These are phyloP conservation scores for Tetrahymena elliotti DNA, from an alignment of 73 alveolate species.

Conservation along the genomic window DNA sequence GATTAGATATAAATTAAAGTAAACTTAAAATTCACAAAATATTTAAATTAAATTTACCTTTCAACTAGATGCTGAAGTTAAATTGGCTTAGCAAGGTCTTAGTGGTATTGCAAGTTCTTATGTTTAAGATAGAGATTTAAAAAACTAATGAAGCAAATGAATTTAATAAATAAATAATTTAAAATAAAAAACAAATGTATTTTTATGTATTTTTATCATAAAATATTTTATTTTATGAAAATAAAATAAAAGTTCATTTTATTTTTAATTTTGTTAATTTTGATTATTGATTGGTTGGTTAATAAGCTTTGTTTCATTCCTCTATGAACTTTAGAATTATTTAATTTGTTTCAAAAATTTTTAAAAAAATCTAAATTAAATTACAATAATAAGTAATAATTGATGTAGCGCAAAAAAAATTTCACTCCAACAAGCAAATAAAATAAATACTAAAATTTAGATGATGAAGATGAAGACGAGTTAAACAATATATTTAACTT, in stretches of 20 bases:
- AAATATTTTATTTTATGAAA: no score
- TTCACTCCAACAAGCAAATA: neutral
- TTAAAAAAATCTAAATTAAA: neutral
- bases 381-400: no score
- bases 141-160: neutral
- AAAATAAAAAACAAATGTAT: neutral
- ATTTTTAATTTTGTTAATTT: neutral
- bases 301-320: neutral
- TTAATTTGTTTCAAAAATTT: neutral
- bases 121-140: neutral
- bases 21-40: neutral
- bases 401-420: neutral
- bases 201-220: no score
- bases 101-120: conserved; percentile 4
- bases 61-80: neutral
- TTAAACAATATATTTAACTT: neutral
- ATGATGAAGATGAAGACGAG: neutral
- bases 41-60: neutral
- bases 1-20: neutral
- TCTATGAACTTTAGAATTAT: no score
- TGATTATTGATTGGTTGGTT: neutral
- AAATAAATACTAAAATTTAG: neutral
- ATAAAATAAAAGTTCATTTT: no score
- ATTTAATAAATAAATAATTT: neutral
- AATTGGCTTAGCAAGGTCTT: neutral